phyloP scores from a whole-genome alignment of 441 rosid genomes.

The Brassica hybrid region DNA sequence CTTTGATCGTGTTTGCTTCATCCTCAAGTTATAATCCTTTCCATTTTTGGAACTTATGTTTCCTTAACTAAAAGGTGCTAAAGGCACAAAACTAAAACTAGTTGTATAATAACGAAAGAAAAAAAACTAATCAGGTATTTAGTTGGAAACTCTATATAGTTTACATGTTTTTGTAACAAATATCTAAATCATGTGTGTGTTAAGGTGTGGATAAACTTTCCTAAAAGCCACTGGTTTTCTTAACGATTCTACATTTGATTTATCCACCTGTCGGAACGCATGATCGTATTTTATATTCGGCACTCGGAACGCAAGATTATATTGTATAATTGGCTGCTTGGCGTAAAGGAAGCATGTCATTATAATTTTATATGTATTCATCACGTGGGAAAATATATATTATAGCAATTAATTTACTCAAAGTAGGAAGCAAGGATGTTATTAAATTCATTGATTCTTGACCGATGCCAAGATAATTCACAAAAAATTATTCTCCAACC shows the following conservation, averaged over 20 bases:
- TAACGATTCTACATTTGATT: not conserved
- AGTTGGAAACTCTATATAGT: not conserved
- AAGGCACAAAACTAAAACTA: no score
- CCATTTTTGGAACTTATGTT: not conserved
- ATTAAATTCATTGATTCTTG: conserved; percentile 7
- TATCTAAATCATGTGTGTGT: not conserved
- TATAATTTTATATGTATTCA: not conserved
- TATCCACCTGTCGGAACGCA: not conserved
- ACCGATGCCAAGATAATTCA: not conserved
- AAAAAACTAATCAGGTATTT: not conserved
- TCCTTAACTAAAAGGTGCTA: not conserved
- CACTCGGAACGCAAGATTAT: conserved; percentile 1
- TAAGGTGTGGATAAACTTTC: not conserved
- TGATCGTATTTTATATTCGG: not conserved
- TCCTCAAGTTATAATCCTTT: no score
- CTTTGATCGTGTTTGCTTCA: no score
- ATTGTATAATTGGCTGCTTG: not conserved
- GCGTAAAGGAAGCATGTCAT: not conserved
- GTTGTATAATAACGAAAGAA: no score
- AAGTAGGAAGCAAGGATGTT: not conserved
- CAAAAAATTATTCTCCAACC: no score
- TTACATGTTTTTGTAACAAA: no score
- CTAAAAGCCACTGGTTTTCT: not conserved
- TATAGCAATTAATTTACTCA: not conserved
- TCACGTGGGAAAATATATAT: conserved; percentile 17